Base-by-base conservation (phyloP, 2,329 filamentous ascomycete species). In the Clonostachys sp. region DNA sequence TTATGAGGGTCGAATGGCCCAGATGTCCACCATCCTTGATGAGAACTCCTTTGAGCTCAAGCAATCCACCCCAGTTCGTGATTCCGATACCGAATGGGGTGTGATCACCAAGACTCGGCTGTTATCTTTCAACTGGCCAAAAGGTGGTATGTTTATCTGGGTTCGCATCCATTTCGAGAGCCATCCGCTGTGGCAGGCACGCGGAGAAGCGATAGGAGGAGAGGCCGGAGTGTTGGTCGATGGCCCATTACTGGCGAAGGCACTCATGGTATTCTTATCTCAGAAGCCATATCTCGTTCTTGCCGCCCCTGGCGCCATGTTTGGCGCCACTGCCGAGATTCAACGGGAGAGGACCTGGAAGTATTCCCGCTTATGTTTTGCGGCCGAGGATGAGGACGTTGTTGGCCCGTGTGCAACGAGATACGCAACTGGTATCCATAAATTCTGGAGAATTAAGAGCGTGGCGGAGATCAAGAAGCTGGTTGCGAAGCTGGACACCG, bases 101-200 rank as follows among this genome's bases (percentile, higher is more conserved):
- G 78, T 91, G 50, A 77, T 95, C 42, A 83, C 84, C 58, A 91
- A 87, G 67, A 86, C 80, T 1, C 75, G 78, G 50, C 78, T 95
- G 55, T 88, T 85, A 64, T 80, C 84, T 42, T 96, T 95, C 61
- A 68, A 78, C 55, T 90, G 87, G 77, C 91, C 91, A 1, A 80
- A 87, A 30, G 91, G 85, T 35, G 91, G 91, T 60, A 96, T 96
- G 91, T 96, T 96, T 64, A 67, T 95, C 48, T 96, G 91, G 91
- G 58, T 95, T 5, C 77, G 80, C 48, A 68, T 94, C 51, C 76
- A 83, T 61, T 86, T 91, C 56, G 79, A 86, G 47, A 72, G 74
- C 3, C 91, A 96, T 60, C 89, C 89, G 12, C 74, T 95, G 13
- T 84, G 73, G 62, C 58, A 63, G 45, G 62, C 63, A 4, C 53